Conservation (phyloP, 2,329 filamentous ascomycete species). For the Curvularia sp. region DNA sequence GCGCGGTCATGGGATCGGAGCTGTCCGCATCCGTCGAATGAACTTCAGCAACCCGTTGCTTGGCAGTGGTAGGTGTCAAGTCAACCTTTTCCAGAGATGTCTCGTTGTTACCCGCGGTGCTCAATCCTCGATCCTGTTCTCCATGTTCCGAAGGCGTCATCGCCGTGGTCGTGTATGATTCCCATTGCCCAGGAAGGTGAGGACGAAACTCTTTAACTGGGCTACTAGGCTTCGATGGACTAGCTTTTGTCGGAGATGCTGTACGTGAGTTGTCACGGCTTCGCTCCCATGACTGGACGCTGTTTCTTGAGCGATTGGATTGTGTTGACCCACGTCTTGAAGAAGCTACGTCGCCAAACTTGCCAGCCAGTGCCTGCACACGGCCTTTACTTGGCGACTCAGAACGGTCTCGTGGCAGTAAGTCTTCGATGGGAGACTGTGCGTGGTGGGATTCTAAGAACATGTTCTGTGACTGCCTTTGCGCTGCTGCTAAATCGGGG, state of each 20-base stretch:
- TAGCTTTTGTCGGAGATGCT: constrained; percentile 41
- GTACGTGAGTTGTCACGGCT: constrained; percentile 50
- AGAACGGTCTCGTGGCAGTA: constrained; percentile 45
- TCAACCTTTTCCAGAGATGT: constrained; percentile 40
- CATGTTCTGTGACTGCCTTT: constrained; percentile 44
- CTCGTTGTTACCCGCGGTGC: constrained; percentile 14
- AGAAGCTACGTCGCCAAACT: constrained; percentile 56
- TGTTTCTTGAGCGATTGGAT: constrained; percentile 53
- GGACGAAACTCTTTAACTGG: constrained; percentile 56
- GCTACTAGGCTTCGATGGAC: constrained; percentile 47
- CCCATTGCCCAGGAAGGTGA: constrained; percentile 62
- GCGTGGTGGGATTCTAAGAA: constrained; percentile 48
- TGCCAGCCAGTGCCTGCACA: constrained; percentile 61
- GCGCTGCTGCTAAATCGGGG: constrained; percentile 38
- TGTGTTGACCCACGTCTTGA: constrained; percentile 57
- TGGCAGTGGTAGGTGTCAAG: constrained; percentile 49
- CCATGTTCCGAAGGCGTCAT: constrained; percentile 44
- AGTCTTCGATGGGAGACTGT: constrained; percentile 40
- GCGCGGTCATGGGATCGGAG: constrained; percentile 52
- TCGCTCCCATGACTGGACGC: constrained; percentile 51
- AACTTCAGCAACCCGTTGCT: constrained; percentile 36
- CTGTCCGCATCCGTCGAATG: constrained; percentile 26
- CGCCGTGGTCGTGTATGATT: constrained; percentile 56
- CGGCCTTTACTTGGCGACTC: constrained; percentile 59
- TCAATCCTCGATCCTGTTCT: constrained; percentile 41